A percentile compares a stretch with the other conserved stretches of the same genome.
Evolutionary conservation across 2,329 filamentous ascomycete genomes (phyloP).

Genomic region (Periconia sp.): DNA sequence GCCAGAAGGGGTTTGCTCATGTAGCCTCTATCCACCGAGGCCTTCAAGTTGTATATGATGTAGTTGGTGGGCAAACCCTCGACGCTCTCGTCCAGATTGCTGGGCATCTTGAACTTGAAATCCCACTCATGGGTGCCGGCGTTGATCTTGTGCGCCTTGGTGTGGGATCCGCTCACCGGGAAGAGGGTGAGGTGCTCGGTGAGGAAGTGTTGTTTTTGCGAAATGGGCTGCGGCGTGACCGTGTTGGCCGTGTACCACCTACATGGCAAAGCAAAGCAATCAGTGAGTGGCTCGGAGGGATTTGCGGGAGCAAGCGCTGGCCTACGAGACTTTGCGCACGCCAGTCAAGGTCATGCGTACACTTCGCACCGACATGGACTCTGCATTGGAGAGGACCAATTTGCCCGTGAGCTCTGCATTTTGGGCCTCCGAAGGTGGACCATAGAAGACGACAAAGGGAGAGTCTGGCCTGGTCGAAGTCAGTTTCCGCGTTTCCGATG

Average conservation of each 20-base stretch:
- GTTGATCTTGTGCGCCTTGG: conserved; percentile 52
- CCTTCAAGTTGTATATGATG: conserved; percentile 88
- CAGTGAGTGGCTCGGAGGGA: conserved; percentile 7
- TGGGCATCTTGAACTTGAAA: conserved; percentile 52
- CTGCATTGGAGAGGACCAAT: conserved; percentile 50
- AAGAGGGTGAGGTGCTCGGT: conserved; percentile 49
- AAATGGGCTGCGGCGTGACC: conserved; percentile 45
- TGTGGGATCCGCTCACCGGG: conserved; percentile 43
- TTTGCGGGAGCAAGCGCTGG: not conserved
- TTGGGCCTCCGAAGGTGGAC: conserved; percentile 49
- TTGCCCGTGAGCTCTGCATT: conserved; percentile 49
- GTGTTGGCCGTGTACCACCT: conserved; percentile 43
- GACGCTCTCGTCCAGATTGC: conserved; percentile 73
- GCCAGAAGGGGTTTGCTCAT: conserved; percentile 83
- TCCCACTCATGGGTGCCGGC: conserved; percentile 53
- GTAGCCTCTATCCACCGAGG: conserved; percentile 83
- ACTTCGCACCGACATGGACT: conserved; percentile 51
- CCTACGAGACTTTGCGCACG: conserved; percentile 51
- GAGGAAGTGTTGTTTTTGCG: conserved; percentile 51
- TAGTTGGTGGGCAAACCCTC: conserved; percentile 86
- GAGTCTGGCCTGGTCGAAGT: conserved; percentile 43
- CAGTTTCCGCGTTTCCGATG: conserved; percentile 2
- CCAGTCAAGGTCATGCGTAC: conserved; percentile 51
- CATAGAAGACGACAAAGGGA: conserved; percentile 54
- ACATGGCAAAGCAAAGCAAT: conserved; percentile 7